These are phyloP conservation scores for Trametes sp. DNA, from an alignment of 1,284 basidiomycete genomes.

Conservation along the genomic window DNA sequence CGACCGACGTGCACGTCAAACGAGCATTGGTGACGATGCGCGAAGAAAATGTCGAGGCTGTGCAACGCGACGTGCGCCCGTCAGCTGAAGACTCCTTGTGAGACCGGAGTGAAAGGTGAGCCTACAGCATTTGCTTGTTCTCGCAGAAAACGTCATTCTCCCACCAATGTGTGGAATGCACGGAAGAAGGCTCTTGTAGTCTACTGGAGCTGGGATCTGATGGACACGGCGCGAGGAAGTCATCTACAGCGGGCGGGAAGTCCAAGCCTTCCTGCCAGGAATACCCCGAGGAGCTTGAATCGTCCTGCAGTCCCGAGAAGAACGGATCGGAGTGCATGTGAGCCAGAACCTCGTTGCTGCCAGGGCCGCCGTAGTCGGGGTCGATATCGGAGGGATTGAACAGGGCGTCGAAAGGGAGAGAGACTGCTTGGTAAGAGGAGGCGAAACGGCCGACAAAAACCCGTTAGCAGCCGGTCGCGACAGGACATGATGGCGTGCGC, in stretches of 20 bases:
- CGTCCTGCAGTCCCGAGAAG: slow-evolving; percentile 12
- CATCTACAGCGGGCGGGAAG: slow-evolving; percentile 23
- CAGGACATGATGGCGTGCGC: slow-evolving; percentile 2
- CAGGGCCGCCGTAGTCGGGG: slow-evolving; percentile 12
- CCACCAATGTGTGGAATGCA: slow-evolving; percentile 35
- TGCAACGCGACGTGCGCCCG: slow-evolving; percentile 14
- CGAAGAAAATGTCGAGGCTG: slow-evolving; percentile 63
- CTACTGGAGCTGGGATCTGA: slow-evolving; percentile 27
- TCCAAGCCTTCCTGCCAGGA: slow-evolving; percentile 20
- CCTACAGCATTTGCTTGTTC: slow-evolving; percentile 52
- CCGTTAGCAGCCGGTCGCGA: background rate
- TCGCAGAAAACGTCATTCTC: slow-evolving; percentile 39
- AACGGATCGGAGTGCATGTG: slow-evolving; percentile 13
- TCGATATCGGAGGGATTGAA: slow-evolving; percentile 29
- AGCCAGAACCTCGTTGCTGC: slow-evolving; percentile 10
- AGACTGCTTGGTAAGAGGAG: slow-evolving; percentile 11
- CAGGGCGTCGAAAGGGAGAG: slow-evolving; percentile 25
- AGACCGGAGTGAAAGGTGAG: slow-evolving; percentile 26
- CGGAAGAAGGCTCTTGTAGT: slow-evolving; percentile 21
- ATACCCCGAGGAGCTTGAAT: slow-evolving; percentile 9
- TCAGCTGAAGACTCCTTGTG: slow-evolving; percentile 20
- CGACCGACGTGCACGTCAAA: slow-evolving; percentile 60
- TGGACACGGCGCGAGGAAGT: slow-evolving; percentile 23
- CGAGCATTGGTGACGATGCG: slow-evolving; percentile 64
- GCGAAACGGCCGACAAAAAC: background rate